Conservation (phyloP, 1,284 basidiomycete species). For the Cerrena zonata region DNA sequence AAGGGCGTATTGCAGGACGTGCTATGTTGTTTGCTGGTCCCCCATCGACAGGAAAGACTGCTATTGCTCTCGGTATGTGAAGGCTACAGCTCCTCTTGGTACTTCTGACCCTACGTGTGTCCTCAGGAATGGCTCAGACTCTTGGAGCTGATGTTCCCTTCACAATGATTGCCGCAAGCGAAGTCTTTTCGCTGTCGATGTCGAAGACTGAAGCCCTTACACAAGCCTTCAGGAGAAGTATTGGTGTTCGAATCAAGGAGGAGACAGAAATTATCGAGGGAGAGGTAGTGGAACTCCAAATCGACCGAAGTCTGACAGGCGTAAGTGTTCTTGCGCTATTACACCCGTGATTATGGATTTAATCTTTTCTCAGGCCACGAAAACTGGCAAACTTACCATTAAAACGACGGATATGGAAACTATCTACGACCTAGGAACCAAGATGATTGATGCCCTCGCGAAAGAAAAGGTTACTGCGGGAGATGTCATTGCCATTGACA, state of each 20-base stretch:
- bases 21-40: conserved; percentile 96
- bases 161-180: conserved; percentile 93
- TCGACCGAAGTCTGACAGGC: conserved; percentile 93
- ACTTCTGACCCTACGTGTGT: neutral
- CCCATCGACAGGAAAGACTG: conserved; percentile 94
- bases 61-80: conserved; percentile 83
- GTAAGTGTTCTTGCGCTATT: conserved; percentile 45
- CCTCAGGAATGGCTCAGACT: conserved; percentile 88
- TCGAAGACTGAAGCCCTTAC: conserved; percentile 97
- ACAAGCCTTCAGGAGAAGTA: conserved; percentile 91
- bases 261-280: conserved; percentile 97
- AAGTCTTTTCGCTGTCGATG: conserved; percentile 97
- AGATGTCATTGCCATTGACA: conserved; percentile 95
- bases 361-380: conserved; percentile 68
- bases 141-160: conserved; percentile 93
- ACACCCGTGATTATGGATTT: neutral
- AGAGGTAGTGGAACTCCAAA: conserved; percentile 97
- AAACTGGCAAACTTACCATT: conserved; percentile 95
- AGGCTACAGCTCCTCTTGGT: neutral
- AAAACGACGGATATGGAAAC: conserved; percentile 99
- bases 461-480: conserved; percentile 97
- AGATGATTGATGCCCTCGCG: conserved; percentile 97
- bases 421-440: conserved; percentile 95
- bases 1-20: conserved; percentile 88
- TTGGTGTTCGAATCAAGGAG: conserved; percentile 95